phyloP scores from a whole-genome alignment of 306 rosid genomes.

The Herpetospermum pedunculosum region DNA sequence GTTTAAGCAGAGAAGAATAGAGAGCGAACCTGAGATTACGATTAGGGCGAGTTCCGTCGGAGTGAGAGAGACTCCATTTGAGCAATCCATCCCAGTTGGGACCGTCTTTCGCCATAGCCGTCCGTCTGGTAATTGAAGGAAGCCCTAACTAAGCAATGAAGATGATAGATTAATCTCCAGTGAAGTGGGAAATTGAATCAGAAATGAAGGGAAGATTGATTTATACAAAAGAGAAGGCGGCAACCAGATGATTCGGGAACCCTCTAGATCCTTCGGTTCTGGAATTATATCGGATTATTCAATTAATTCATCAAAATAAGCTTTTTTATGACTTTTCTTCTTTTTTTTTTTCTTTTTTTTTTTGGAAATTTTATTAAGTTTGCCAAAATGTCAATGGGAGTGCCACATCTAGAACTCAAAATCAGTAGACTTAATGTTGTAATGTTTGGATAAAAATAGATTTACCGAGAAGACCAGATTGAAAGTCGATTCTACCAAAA shows the following conservation, averaged over 20 bases:
- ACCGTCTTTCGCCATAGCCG: constrained; percentile 58
- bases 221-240: neutral
- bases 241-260: constrained; percentile 8
- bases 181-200: neutral
- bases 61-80: constrained; percentile 73
- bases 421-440: too few species aligned
- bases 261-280: neutral
- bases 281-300: neutral
- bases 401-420: too few species aligned
- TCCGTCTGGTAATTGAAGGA: neutral
- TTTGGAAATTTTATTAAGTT: too few species aligned
- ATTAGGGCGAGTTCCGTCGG: constrained; percentile 61
- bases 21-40: constrained; percentile 41
- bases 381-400: too few species aligned
- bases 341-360: neutral
- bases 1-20: neutral
- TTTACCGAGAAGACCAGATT: too few species aligned
- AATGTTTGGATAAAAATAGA: too few species aligned
- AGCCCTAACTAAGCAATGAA: neutral
- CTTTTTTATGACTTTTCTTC: neutral
- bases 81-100: constrained; percentile 89
- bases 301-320: neutral
- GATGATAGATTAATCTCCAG: neutral
- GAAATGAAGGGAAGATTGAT: neutral
- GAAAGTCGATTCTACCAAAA: too few species aligned